phyloP scores from a whole-genome alignment of 2,329 filamentous ascomycete species.

The Phialemonium atrogriseum region DNA sequence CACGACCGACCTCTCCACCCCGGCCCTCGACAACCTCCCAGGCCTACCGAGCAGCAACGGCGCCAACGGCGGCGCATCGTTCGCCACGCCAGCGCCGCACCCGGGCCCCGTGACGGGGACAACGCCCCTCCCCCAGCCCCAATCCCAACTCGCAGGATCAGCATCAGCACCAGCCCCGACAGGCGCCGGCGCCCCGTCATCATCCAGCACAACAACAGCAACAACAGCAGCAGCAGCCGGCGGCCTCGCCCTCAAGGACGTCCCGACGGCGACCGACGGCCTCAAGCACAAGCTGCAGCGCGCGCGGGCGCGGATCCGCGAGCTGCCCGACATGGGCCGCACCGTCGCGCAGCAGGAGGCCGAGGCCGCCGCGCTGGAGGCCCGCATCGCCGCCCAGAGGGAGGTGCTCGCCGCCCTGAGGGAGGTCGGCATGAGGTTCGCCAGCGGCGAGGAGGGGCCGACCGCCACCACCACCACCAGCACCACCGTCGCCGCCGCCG shows the following conservation, averaged over 20 bases:
- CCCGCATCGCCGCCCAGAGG: slow-evolving; percentile 53
- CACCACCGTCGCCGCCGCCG: too few relatives aligned
- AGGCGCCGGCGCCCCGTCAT: slow-evolving; percentile 15
- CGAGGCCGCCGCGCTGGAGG: slow-evolving; percentile 61
- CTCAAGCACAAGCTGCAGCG: slow-evolving; percentile 79
- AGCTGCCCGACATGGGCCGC: slow-evolving; percentile 62
- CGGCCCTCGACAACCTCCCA: background rate
- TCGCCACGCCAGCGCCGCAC: slow-evolving; percentile 16
- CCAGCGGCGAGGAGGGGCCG: slow-evolving; percentile 20
- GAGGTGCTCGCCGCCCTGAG: slow-evolving; percentile 46
- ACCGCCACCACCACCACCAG: too few relatives aligned
- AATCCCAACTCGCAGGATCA: slow-evolving; percentile 7
- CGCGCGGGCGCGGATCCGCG: slow-evolving; percentile 57
- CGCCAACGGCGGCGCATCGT: slow-evolving; percentile 7
- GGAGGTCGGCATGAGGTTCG: slow-evolving; percentile 37
- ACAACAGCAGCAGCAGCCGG: slow-evolving; percentile 19
- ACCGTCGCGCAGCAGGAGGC: slow-evolving; percentile 59
- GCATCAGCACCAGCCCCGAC: too few relatives aligned
- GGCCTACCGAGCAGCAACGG: slow-evolving; percentile 1
- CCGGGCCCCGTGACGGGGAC: slow-evolving; percentile 15
- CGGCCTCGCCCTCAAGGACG: slow-evolving; percentile 56
- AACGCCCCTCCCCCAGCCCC: slow-evolving; percentile 16
- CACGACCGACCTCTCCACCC: slow-evolving; percentile 24
- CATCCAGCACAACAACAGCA: slow-evolving; percentile 21
- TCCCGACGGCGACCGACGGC: slow-evolving; percentile 67